These are phyloP conservation scores for Phyllosticta citrichinensis DNA, from an alignment of 2,329 filamentous ascomycete genomes.

Conservation along the genomic window DNA sequence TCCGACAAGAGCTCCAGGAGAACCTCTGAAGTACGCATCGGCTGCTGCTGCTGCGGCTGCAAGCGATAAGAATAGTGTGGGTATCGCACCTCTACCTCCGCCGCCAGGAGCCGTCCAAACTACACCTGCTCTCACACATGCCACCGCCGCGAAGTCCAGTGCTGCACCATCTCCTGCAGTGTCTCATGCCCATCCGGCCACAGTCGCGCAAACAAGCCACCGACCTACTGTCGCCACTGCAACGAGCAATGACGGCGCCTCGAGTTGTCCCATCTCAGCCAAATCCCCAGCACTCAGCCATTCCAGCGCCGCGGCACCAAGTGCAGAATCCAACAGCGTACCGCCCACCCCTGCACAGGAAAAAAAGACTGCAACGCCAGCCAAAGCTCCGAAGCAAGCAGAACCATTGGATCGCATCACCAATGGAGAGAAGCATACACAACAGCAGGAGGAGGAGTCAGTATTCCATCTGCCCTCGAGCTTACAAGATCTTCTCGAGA, in stretches of 20 bases:
- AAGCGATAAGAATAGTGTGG: conserved; percentile 76
- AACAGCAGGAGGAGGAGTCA: conserved; percentile 57
- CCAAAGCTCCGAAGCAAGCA: conserved; percentile 19
- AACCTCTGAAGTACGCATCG: conserved; percentile 92
- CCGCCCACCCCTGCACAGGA: conserved; percentile 39
- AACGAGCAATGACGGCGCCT: conserved; percentile 28
- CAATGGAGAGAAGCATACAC: conserved; percentile 45
- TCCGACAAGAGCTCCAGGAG: conserved; percentile 74
- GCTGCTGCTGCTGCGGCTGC: conserved; percentile 89
- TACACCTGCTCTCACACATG: conserved; percentile 31
- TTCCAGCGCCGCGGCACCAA: conserved; percentile 33
- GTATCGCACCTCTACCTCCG: conserved; percentile 86
- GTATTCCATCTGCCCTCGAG: conserved; percentile 88
- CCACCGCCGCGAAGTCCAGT: conserved; percentile 40
- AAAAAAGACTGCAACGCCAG: conserved; percentile 30
- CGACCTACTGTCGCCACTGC: conserved; percentile 26
- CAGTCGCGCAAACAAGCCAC: conserved; percentile 12
- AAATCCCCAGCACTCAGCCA: conserved; percentile 44
- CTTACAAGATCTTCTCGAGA: conserved; percentile 80
- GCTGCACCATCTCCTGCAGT: conserved; percentile 46
- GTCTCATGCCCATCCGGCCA: conserved; percentile 28
- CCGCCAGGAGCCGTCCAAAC: conserved; percentile 52
- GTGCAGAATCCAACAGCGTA: conserved; percentile 29
- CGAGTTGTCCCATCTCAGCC: conserved; percentile 28
- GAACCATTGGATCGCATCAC: conserved; percentile 25